Evolutionary conservation across 371 early-diverging fungal genomes (phyloP).

Genomic region (Globomyces sp.): DNA sequence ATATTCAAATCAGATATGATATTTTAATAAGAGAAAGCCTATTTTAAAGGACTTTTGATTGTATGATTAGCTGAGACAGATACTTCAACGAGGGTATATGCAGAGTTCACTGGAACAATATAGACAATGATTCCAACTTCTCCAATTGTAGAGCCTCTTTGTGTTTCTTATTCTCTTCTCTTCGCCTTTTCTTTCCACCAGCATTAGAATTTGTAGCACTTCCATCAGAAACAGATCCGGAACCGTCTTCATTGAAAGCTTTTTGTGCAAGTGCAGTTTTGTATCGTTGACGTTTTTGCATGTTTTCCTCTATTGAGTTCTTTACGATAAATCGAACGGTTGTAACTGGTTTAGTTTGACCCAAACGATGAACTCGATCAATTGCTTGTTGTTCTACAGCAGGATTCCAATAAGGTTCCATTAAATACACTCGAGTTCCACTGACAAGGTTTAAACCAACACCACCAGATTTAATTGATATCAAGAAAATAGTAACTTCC

Average conservation of each 20-base stretch:
- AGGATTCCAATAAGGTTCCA: slow-evolving; percentile 78
- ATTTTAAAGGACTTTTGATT: too few species aligned
- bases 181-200: not conserved
- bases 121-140: slow-evolving; percentile 16
- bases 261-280: slow-evolving; percentile 50
- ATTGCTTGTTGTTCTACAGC: slow-evolving; percentile 75
- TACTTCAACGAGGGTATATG: not conserved
- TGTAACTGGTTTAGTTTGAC: slow-evolving; percentile 57
- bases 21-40: too few species aligned
- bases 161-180: not conserved
- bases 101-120: slow-evolving; percentile 3
- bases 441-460: slow-evolving; percentile 86
- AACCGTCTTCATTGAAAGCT: slow-evolving; percentile 34
- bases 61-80: too few species aligned
- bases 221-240: not conserved
- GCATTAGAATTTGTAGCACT: not conserved
- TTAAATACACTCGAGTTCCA: slow-evolving; percentile 69
- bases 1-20: too few species aligned
- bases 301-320: slow-evolving; percentile 65
- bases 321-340: slow-evolving; percentile 59
- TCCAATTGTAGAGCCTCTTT: slow-evolving; percentile 1
- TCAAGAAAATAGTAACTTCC: slow-evolving; percentile 61
- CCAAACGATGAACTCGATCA: slow-evolving; percentile 72
- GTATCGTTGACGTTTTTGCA: slow-evolving; percentile 56
- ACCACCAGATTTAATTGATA: slow-evolving; percentile 84